Evolutionary conservation across 2,329 filamentous ascomycete genomes (phyloP).

Genomic region (Ascosphaera apis): DNA sequence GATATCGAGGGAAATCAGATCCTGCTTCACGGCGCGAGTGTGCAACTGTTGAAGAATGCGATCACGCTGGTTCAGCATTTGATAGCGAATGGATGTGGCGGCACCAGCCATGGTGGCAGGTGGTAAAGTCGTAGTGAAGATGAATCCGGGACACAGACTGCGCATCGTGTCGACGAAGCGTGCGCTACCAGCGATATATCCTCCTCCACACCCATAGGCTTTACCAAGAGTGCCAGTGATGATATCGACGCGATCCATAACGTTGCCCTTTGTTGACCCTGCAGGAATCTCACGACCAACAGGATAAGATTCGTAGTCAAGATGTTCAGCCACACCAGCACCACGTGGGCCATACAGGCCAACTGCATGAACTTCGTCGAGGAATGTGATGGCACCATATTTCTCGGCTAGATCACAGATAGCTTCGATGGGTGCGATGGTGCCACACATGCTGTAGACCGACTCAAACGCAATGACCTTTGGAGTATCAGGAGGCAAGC

Average conservation of each 20-base stretch:
- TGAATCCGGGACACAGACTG: slow-evolving; percentile 88
- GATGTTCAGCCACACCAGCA: slow-evolving; percentile 77
- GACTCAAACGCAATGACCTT: slow-evolving; percentile 99
- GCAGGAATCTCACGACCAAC: slow-evolving; percentile 37
- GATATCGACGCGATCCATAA: slow-evolving; percentile 93
- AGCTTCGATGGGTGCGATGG: slow-evolving; percentile 80
- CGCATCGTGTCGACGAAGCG: slow-evolving; percentile 81
- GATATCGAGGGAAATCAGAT: slow-evolving; percentile 56
- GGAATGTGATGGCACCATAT: slow-evolving; percentile 90
- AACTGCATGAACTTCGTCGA: slow-evolving; percentile 96
- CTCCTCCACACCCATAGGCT: slow-evolving; percentile 91
- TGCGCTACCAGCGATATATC: slow-evolving; percentile 80
- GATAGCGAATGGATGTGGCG: slow-evolving; percentile 77
- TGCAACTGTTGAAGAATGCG: slow-evolving; percentile 85
- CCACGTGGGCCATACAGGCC: slow-evolving; percentile 97
- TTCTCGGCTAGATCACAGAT: slow-evolving; percentile 95
- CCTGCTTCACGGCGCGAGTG: slow-evolving; percentile 80
- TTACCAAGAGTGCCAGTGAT: slow-evolving; percentile 95
- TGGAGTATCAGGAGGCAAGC: slow-evolving; percentile 59
- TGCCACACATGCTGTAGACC: slow-evolving; percentile 98
- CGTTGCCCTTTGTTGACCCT: slow-evolving; percentile 37
- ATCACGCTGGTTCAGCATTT: slow-evolving; percentile 65
- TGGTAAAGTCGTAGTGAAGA: slow-evolving; percentile 92
- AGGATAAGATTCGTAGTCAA: slow-evolving; percentile 74
- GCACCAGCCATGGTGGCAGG: slow-evolving; percentile 95